A percentile compares a stretch with the other conserved stretches of the same genome.
Conservation (phyloP, 2,329 filamentous ascomycete species). For the Nigrograna mackinnonii region DNA sequence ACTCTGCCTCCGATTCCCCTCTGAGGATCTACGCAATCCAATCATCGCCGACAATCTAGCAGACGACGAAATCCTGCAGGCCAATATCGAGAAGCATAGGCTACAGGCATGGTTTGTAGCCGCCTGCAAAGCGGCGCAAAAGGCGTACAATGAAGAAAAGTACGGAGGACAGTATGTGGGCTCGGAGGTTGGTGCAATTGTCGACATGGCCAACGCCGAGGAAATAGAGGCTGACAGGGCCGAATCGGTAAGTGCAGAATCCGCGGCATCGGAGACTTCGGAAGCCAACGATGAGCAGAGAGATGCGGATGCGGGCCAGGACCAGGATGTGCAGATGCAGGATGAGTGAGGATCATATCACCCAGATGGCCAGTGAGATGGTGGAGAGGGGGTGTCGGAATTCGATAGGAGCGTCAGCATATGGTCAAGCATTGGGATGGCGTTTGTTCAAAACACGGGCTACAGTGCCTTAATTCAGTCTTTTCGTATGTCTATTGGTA, state of each 20-base stretch:
- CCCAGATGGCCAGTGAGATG: no score
- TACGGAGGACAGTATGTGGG: no score
- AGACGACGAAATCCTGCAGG: slow-evolving; percentile 70
- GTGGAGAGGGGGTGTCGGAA: background rate
- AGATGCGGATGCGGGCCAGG: slow-evolving; percentile 17
- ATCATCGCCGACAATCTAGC: slow-evolving; percentile 72
- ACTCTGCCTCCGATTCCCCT: slow-evolving; percentile 56
- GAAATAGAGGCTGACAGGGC: background rate
- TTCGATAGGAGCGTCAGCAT: slow-evolving; percentile 4
- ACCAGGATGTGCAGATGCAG: slow-evolving; percentile 36
- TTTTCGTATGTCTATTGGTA: no score
- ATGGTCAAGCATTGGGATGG: slow-evolving; percentile 8
- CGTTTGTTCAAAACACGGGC: slow-evolving; percentile 11
- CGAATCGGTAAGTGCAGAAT: no score
- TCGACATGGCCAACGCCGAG: background rate
- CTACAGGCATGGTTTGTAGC: slow-evolving; percentile 70
- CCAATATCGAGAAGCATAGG: slow-evolving; percentile 68
- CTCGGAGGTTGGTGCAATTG: background rate
- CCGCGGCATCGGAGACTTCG: no score
- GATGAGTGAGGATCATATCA: slow-evolving; percentile 21
- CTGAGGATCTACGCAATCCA: slow-evolving; percentile 65
- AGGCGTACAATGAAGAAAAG: background rate
- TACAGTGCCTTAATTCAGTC: background rate
- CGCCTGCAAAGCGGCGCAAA: slow-evolving; percentile 37
- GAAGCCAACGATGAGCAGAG: slow-evolving; percentile 27